A percentile compares a stretch with the other conserved stretches of the same genome.
These are phyloP conservation scores for Metschnikowia lunata DNA, from an alignment of 805 yeast species.

Conservation along the genomic window DNA sequence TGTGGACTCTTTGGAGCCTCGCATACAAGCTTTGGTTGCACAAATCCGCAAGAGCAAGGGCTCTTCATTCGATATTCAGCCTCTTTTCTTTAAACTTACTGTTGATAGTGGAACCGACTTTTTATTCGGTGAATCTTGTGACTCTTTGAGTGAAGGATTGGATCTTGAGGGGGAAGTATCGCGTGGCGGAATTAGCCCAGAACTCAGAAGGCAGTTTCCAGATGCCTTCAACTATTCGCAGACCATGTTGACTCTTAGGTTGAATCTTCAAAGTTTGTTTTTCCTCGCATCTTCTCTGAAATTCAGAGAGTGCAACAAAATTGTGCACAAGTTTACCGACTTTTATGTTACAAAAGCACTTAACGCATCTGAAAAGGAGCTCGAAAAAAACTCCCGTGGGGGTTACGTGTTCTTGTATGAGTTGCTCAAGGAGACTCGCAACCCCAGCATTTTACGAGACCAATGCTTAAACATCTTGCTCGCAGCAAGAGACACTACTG, in stretches of 20 bases:
- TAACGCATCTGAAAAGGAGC: slow-evolving; percentile 25
- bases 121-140: slow-evolving; percentile 17
- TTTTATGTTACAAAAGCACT: slow-evolving; percentile 39
- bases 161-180: not conserved
- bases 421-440: slow-evolving; percentile 45
- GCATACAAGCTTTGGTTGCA: slow-evolving; percentile 16
- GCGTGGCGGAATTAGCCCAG: slow-evolving; percentile 8
- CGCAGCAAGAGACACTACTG: slow-evolving; percentile 57
- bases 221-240: slow-evolving; percentile 15
- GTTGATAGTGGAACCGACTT: slow-evolving; percentile 18
- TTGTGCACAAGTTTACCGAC: slow-evolving; percentile 19
- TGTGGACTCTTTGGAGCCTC: slow-evolving; percentile 24
- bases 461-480: slow-evolving; percentile 48
- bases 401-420: slow-evolving; percentile 46
- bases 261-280: slow-evolving; percentile 13
- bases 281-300: slow-evolving; percentile 9
- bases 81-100: slow-evolving; percentile 15
- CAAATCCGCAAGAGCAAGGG: slow-evolving; percentile 14
- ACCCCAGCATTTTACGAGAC: slow-evolving; percentile 44
- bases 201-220: slow-evolving; percentile 10
- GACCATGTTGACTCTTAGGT: slow-evolving; percentile 10
- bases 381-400: slow-evolving; percentile 28
- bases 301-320: slow-evolving; percentile 12
- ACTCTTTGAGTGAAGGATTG: slow-evolving; percentile 13
- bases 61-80: slow-evolving; percentile 13